These are phyloP conservation scores for Leptomonas pyrrhocoris DNA, from an alignment of 208 protist species.

Conservation along the genomic window DNA sequence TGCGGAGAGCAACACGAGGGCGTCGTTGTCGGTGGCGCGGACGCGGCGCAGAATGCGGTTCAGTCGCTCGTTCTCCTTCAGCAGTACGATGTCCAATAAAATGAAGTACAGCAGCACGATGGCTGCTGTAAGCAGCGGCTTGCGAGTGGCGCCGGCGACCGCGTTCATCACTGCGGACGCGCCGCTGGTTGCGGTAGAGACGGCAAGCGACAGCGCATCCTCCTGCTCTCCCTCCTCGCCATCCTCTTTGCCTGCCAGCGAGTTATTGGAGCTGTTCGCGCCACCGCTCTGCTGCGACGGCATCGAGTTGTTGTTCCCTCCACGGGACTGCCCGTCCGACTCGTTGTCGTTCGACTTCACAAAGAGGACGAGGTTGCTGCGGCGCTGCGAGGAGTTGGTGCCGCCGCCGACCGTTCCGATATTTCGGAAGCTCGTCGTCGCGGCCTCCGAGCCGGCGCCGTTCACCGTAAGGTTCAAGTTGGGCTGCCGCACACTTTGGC, in stretches of 20 bases:
- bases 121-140: slow-evolving; percentile 28
- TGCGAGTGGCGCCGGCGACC: slow-evolving; percentile 15
- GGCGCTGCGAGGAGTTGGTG: slow-evolving; percentile 24
- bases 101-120: slow-evolving; percentile 71
- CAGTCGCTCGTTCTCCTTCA: slow-evolving; percentile 36
- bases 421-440: slow-evolving; percentile 18
- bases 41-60: slow-evolving; percentile 36
- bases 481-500: slow-evolving; percentile 12
- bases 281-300: background rate
- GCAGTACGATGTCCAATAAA: slow-evolving; percentile 55
- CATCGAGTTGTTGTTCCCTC: slow-evolving; percentile 1
- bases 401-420: background rate
- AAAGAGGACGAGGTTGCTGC: slow-evolving; percentile 34
- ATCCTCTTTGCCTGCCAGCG: background rate
- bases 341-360: slow-evolving; percentile 36
- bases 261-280: slow-evolving; percentile 5
- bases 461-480: background rate
- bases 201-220: slow-evolving; percentile 2
- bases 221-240: slow-evolving; percentile 7
- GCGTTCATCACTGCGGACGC: slow-evolving; percentile 2
- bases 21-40: slow-evolving; percentile 46
- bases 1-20: slow-evolving; percentile 46
- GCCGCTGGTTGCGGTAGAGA: slow-evolving; percentile 2
- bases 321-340: slow-evolving; percentile 14
- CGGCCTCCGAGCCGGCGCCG: slow-evolving; percentile 1